A percentile compares a stretch with the other conserved stretches of the same genome.
Evolutionary conservation across 805 yeast genomes (phyloP).

Genomic region (Nakazawaea peltata): DNA sequence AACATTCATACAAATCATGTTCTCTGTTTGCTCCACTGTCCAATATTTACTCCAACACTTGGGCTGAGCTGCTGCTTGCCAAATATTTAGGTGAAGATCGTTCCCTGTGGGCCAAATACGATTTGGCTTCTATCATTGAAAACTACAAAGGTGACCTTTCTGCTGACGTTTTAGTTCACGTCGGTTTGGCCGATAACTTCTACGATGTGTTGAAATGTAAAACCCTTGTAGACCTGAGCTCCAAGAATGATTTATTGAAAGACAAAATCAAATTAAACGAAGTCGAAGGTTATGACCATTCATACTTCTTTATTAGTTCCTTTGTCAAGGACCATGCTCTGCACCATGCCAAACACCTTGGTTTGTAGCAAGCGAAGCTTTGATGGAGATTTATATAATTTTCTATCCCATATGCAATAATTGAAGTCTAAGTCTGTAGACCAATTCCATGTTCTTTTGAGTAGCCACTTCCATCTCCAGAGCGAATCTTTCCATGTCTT

Average conservation of each 20-base stretch:
- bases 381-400: neutral
- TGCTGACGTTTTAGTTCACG: conserved; percentile 69
- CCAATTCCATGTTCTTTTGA: conserved; percentile 2
- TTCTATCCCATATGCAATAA: conserved; percentile 5
- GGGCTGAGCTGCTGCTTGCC: conserved; percentile 84
- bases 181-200: conserved; percentile 76
- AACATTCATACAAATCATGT: conserved; percentile 67
- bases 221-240: conserved; percentile 32
- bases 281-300: conserved; percentile 86
- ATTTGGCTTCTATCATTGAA: conserved; percentile 73
- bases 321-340: conserved; percentile 79
- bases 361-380: conserved; percentile 11
- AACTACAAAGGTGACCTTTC: conserved; percentile 28
- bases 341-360: conserved; percentile 63
- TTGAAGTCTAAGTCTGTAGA: conserved; percentile 2
- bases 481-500: too few species aligned
- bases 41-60: conserved; percentile 68
- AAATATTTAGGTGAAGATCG: conserved; percentile 66
- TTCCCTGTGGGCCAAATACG: conserved; percentile 65
- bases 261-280: conserved; percentile 49
- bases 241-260: conserved; percentile 37
- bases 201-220: conserved; percentile 72
- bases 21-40: conserved; percentile 88
- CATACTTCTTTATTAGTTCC: conserved; percentile 76
- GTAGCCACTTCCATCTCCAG: neutral